A percentile compares a stretch with the other conserved stretches of the same genome.
Evolutionary conservation across 2,329 filamentous ascomycete genomes (phyloP).

Genomic region (Claviceps arundinis): DNA sequence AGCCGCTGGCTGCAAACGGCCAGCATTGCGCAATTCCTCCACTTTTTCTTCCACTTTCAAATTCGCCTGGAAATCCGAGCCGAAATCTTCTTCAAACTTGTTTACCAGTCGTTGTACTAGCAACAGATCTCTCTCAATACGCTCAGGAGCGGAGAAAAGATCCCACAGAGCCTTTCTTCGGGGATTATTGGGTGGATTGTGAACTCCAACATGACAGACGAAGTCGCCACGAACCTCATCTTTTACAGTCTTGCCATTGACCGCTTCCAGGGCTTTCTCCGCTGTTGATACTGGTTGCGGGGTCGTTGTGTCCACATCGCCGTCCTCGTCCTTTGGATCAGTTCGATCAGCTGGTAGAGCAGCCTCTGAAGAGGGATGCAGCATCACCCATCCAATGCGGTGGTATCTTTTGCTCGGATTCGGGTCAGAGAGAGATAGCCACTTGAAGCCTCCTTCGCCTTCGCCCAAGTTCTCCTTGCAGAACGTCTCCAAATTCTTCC

Average conservation of each 20-base stretch:
- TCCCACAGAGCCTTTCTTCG: slow-evolving; percentile 96
- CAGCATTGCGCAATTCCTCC: slow-evolving; percentile 63
- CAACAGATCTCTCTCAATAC: slow-evolving; percentile 78
- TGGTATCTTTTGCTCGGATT: slow-evolving; percentile 96
- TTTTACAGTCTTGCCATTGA: slow-evolving; percentile 95
- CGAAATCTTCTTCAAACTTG: slow-evolving; percentile 77
- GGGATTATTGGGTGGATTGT: slow-evolving; percentile 73
- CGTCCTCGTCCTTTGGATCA: slow-evolving; percentile 60
- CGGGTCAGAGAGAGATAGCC: slow-evolving; percentile 88
- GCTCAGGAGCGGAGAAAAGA: slow-evolving; percentile 84
- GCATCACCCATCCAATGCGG: slow-evolving; percentile 95
- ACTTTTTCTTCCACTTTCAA: slow-evolving; percentile 77
- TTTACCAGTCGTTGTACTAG: slow-evolving; percentile 70
- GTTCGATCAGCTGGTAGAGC: slow-evolving; percentile 52
- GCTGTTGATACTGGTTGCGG: slow-evolving; percentile 46
- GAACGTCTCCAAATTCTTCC: slow-evolving; percentile 84
- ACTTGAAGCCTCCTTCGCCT: slow-evolving; percentile 83
- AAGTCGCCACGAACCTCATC: slow-evolving; percentile 91
- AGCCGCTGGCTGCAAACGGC: slow-evolving; percentile 57
- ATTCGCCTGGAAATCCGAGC: slow-evolving; percentile 61
- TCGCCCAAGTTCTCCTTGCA: slow-evolving; percentile 91
- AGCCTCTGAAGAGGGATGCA: slow-evolving; percentile 65
- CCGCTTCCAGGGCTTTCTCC: slow-evolving; percentile 79
- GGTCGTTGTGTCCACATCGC: slow-evolving; percentile 43
- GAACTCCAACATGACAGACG: slow-evolving; percentile 91